Conservation (phyloP, 208 protist species). For the Crithidia acanthocephali region DNA sequence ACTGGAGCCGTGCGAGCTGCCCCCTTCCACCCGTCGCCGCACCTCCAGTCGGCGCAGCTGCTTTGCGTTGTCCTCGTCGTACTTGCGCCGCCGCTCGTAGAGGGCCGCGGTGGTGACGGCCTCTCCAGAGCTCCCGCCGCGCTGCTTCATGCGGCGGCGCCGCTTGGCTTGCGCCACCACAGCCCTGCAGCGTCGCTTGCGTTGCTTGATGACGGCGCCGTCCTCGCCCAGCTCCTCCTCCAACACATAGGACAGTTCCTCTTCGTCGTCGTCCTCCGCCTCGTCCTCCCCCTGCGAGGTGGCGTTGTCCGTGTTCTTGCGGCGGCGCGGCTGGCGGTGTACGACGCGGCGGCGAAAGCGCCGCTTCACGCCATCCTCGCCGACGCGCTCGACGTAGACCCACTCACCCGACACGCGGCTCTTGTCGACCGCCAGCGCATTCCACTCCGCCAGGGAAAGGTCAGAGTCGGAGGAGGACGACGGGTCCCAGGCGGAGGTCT, state of each 20-base stretch:
- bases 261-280: background rate
- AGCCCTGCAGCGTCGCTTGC: slow-evolving; percentile 19
- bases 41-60: slow-evolving; percentile 41
- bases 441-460: slow-evolving; percentile 22
- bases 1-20: slow-evolving; percentile 33
- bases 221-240: slow-evolving; percentile 61
- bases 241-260: slow-evolving; percentile 39
- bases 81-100: slow-evolving; percentile 19
- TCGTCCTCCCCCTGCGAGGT: slow-evolving; percentile 1
- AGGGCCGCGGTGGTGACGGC: background rate
- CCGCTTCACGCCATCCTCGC: slow-evolving; percentile 34
- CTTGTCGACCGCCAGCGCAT: slow-evolving; percentile 20
- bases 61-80: slow-evolving; percentile 36
- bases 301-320: background rate
- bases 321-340: slow-evolving; percentile 10
- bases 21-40: slow-evolving; percentile 19
- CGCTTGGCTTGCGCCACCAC: slow-evolving; percentile 9
- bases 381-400: slow-evolving; percentile 43
- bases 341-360: slow-evolving; percentile 30
- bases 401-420: slow-evolving; percentile 19
- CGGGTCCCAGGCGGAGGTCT: background rate
- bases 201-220: slow-evolving; percentile 39
- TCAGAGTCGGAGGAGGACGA: slow-evolving; percentile 15
- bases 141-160: slow-evolving; percentile 4
- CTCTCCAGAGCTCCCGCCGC: background rate